A percentile compares a stretch with the other conserved stretches of the same genome.
These are phyloP conservation scores for Chamaecrista fasciculata DNA, from an alignment of 306 rosid species.

Conservation along the genomic window DNA sequence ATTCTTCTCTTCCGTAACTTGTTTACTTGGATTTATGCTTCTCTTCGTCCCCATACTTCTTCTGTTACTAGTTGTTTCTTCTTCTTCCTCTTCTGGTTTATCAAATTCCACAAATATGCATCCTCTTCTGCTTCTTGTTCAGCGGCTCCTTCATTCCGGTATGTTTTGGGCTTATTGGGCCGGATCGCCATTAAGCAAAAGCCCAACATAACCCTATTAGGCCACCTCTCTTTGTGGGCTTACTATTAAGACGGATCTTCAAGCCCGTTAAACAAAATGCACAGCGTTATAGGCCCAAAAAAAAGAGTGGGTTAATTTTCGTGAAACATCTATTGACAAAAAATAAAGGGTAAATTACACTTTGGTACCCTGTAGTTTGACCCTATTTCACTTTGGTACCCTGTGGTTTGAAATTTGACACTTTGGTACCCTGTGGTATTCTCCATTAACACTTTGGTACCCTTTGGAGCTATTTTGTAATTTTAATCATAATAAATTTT, in stretches of 20 bases:
- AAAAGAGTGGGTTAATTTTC: too few relatives aligned
- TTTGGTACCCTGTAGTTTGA: too few relatives aligned
- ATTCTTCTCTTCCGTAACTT: slow-evolving; percentile 23
- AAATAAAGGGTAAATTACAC: too few relatives aligned
- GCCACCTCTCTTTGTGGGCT: not conserved
- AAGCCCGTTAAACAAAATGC: not conserved
- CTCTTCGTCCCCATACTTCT: slow-evolving; percentile 35
- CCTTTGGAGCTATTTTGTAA: too few relatives aligned
- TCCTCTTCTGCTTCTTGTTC: not conserved
- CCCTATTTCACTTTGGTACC: too few relatives aligned
- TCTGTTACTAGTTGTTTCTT: not conserved
- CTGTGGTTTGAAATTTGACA: too few relatives aligned
- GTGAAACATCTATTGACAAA: too few relatives aligned
- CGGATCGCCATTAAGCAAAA: not conserved
- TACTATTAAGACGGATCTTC: not conserved
- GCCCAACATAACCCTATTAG: not conserved
- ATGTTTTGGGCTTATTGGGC: not conserved
- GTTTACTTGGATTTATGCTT: slow-evolving; percentile 6
- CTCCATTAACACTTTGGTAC: too few relatives aligned
- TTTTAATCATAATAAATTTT: too few relatives aligned
- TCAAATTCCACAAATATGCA: not conserved
- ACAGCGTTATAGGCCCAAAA: too few relatives aligned
- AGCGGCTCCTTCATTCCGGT: not conserved
- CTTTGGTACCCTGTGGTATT: too few relatives aligned
- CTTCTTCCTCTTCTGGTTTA: not conserved